phyloP scores from a whole-genome alignment of 2,329 filamentous ascomycete genomes.

The Fusarium austroafricanum region DNA sequence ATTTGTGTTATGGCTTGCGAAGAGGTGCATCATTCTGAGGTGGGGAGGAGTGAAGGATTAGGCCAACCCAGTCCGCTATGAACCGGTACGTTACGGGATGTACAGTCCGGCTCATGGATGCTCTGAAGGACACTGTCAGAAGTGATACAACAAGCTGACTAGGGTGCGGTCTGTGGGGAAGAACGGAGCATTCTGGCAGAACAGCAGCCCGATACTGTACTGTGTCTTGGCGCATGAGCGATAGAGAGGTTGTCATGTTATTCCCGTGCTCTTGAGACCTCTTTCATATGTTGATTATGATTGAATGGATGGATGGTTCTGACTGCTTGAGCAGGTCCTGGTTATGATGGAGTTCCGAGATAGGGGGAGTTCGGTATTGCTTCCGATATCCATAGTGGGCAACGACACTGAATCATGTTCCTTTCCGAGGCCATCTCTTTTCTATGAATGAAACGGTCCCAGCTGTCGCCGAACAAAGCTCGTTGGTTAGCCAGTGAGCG shows the following conservation, averaged over 20 bases:
- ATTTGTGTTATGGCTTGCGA: conserved; percentile 20
- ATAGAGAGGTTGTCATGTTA: neutral
- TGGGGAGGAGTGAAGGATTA: conserved; percentile 4
- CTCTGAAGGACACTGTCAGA: neutral
- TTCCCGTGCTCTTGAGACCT: conserved; percentile 10
- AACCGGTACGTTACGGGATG: neutral
- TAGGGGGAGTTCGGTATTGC: neutral
- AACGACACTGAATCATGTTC: conserved; percentile 13
- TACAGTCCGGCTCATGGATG: neutral
- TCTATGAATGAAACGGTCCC: neutral
- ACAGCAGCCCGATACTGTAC: conserved; percentile 31
- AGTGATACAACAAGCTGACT: conserved; percentile 3
- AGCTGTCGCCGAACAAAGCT: neutral
- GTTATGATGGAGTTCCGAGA: conserved; percentile 2
- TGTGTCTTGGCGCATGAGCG: conserved; percentile 39
- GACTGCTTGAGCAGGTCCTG: neutral
- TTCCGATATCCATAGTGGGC: conserved; percentile 5
- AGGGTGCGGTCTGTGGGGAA: conserved; percentile 12
- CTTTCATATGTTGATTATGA: neutral
- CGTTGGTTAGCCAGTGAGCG: neutral
- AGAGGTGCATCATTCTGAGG: conserved; percentile 25
- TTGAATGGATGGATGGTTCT: neutral
- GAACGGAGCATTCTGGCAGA: conserved; percentile 8
- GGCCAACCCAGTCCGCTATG: neutral
- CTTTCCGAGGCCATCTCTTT: neutral